Conservation (phyloP, 495 filamentous ascomycete species). For the Letharia lupina region DNA sequence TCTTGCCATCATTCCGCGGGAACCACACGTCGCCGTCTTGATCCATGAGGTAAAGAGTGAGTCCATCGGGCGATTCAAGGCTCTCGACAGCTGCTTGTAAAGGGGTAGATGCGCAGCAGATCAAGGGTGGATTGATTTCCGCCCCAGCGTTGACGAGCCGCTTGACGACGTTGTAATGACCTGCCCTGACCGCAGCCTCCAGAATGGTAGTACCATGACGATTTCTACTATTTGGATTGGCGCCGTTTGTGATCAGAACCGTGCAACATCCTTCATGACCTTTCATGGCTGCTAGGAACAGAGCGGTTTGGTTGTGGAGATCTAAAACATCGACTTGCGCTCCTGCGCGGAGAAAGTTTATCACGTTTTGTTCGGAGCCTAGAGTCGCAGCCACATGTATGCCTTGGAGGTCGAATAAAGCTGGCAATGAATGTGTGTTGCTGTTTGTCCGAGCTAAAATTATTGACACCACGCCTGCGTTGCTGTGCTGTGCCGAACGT, state of each 20-base stretch:
- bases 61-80: background rate
- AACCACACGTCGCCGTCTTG: background rate
- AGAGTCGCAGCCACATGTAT: background rate
- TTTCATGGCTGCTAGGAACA: background rate
- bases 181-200: conserved; percentile 2
- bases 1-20: background rate
- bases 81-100: conserved; percentile 6
- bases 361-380: background rate
- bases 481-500: background rate
- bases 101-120: conserved; percentile 3
- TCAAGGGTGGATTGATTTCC: background rate
- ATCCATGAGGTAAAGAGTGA: background rate
- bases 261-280: background rate
- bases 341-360: background rate
- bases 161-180: background rate
- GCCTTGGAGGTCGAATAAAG: background rate
- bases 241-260: background rate
- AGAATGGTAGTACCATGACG: background rate
- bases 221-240: background rate
- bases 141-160: background rate
- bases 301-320: background rate
- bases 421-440: background rate
- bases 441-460: background rate
- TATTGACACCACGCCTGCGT: background rate
- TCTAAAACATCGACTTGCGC: background rate